Evolutionary conservation across 495 filamentous ascomycete genomes (phyloP), one percentile per base, ranked within the genome.

Genomic region (Trichoderma virens): DNA sequence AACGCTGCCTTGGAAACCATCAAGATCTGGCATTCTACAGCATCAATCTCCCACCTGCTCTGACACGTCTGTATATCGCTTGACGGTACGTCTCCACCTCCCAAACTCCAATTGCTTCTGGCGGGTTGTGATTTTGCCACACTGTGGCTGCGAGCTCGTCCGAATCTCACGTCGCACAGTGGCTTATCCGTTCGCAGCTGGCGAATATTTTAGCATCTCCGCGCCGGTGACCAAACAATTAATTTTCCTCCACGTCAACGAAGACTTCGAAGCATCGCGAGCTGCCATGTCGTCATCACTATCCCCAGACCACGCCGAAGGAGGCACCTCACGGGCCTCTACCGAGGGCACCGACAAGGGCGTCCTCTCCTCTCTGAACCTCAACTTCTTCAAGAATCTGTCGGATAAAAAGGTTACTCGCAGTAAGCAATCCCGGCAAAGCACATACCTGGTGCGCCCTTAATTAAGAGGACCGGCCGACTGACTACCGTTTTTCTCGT

Each of bases 361-460:
- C 54, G 81, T 83, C 16, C 72, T 86, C 43, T 79, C 73, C 13
- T 74, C 79, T 23, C 71, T 83, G 45, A 86, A 82, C 66, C 74
- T 87, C 63, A 76, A 75, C 41, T 84, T 87, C 62, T 76, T 88
- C 54, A 87, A 85, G 70, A 76, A 70, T 41, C 70, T 88, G 31
- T 82, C 78, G n/a, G 82, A 87, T 61, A 87, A 86, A 76, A 86
- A 82, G 70, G 81, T 77, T 9, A 86, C 83, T 6, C 77, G 79
- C 76, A 80, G 82, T 82, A 70, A n/a, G 64, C 45, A 20, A 28
- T 16, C 25, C 32, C 18, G 34, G 23, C 30, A 28, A 35, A 1
- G 51, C 41, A 11, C 32, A 25, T n/a, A 13, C 43, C 30, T 32
- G 7, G 45, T n/a, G 20, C 16, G 62, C 5, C 34, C 6, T 35